phyloP scores from a whole-genome alignment of 129 eudicot species.

The Tagetes patula region DNA sequence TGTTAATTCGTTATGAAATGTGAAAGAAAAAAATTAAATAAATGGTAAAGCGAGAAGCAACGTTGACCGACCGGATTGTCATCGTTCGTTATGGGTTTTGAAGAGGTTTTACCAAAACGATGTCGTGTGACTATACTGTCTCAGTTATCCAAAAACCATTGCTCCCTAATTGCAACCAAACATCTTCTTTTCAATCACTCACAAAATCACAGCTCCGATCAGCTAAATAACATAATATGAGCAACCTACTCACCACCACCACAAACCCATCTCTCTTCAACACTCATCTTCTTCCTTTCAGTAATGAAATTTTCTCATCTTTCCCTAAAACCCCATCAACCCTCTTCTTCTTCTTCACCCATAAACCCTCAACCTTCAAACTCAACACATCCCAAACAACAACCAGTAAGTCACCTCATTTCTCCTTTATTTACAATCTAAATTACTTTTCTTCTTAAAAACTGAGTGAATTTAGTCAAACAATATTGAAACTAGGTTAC shows the following conservation, averaged over 20 bases:
- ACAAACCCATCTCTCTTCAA: constrained; percentile 2
- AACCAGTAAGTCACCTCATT: constrained; percentile 29
- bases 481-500: too few species aligned
- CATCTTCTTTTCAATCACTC: not conserved
- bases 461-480: too few species aligned
- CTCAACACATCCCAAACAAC: constrained; percentile 14
- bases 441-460: not conserved
- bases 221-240: constrained; percentile 18
- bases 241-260: not conserved
- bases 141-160: not conserved
- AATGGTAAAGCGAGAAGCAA: too few species aligned
- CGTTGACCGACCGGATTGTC: too few species aligned
- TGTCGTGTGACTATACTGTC: not conserved
- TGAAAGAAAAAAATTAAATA: too few species aligned
- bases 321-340: constrained; percentile 17
- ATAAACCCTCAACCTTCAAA: constrained; percentile 20
- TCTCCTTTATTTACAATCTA: not conserved
- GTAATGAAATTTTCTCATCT: not conserved
- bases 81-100: too few species aligned
- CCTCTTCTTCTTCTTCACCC: not conserved
- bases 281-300: constrained; percentile 17
- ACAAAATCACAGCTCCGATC: constrained; percentile 6
- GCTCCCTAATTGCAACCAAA: not conserved
- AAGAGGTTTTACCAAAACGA: too few species aligned
- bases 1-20: too few species aligned